Evolutionary conservation across 371 early-diverging fungal genomes (phyloP), one percentile per base, ranked within the genome.

Genomic region (Syncephalastrum racemosum): DNA sequence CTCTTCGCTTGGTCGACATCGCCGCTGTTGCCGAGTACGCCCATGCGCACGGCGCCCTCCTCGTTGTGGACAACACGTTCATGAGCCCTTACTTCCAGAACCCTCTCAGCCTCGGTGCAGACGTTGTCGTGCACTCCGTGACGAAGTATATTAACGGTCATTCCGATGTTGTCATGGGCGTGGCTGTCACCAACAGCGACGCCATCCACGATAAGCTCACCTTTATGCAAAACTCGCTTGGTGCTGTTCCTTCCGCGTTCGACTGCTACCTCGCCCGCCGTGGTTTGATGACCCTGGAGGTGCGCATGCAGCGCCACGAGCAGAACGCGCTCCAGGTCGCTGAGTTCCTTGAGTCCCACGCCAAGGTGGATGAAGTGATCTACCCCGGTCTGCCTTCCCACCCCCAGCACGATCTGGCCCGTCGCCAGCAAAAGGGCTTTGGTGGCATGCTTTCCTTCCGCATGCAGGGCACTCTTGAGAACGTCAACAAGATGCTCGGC

Each of bases 41-140:
- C n/a, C 94, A 94, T 73, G 73, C 81, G 31, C 80, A 87, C 59
- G 89, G 86, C 50, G 86, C 86, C 47, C 60, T 88, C 55, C 76
- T 97, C 41, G 96, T 95, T n/a, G 96, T 98, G 41, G 97, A 97
- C 82, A 98, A 97, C 85, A 98, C 98, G n/a, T 97, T 98, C 77
- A 85, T 97, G 90, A 83, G 84, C 59, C 95, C 98, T 40, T 95
- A 91, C 82, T 95, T 96, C 90, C 97, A 97, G 77, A 90, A 87
- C 68, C 97, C 98, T 8, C 80, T 97, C 22, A 56, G 73, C 10
- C 79, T 96, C 56, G 98, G 98, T 54, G 98, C 97, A 44, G 98
- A 98, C 70, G 82, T 97, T 56, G 96, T 93, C n/a, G 90, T 96
- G 20, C 97, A 98, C 81, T 95, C 95, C n/a, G 95, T 93, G 24